phyloP scores from a whole-genome alignment of 2,329 filamentous ascomycete genomes.

The Fusarium albidum region DNA sequence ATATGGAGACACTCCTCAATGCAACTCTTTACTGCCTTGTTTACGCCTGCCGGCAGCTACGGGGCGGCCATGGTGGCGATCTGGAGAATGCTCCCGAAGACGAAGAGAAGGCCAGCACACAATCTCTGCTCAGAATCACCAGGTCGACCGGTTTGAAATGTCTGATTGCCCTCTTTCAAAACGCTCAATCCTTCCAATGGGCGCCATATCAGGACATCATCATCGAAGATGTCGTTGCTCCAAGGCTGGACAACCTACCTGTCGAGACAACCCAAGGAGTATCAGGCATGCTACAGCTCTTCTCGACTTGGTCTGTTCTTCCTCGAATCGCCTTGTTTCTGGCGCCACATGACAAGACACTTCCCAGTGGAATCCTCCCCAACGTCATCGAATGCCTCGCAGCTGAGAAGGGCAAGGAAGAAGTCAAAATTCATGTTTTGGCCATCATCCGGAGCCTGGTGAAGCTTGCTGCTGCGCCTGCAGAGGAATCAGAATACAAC shows the following conservation, averaged over 20 bases:
- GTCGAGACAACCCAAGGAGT: slow-evolving; percentile 89
- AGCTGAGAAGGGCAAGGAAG: slow-evolving; percentile 79
- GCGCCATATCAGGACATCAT: slow-evolving; percentile 73
- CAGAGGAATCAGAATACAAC: slow-evolving; percentile 64
- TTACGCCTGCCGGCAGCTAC: slow-evolving; percentile 69
- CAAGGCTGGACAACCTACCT: slow-evolving; percentile 79
- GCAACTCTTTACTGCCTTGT: slow-evolving; percentile 84
- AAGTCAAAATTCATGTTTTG: slow-evolving; percentile 85
- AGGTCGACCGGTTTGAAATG: slow-evolving; percentile 83
- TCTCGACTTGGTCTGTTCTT: slow-evolving; percentile 81
- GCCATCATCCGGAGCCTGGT: slow-evolving; percentile 77
- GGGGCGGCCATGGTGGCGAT: slow-evolving; percentile 50
- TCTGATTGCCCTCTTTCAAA: slow-evolving; percentile 79
- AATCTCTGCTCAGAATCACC: slow-evolving; percentile 71
- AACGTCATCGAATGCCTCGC: slow-evolving; percentile 77
- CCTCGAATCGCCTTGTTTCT: slow-evolving; percentile 75
- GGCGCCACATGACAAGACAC: slow-evolving; percentile 45
- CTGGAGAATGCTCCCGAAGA: slow-evolving; percentile 48
- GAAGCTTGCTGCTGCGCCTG: slow-evolving; percentile 63
- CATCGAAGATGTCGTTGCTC: slow-evolving; percentile 77
- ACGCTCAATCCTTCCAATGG: slow-evolving; percentile 77
- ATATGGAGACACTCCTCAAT: slow-evolving; percentile 74
- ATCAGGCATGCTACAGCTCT: slow-evolving; percentile 81
- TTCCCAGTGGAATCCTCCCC: slow-evolving; percentile 70
- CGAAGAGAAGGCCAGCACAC: slow-evolving; percentile 53